Evolutionary conservation across 2,329 filamentous ascomycete species (phyloP), one percentile per base, ranked within the genome.

Genomic region (Penicillium sp.): DNA sequence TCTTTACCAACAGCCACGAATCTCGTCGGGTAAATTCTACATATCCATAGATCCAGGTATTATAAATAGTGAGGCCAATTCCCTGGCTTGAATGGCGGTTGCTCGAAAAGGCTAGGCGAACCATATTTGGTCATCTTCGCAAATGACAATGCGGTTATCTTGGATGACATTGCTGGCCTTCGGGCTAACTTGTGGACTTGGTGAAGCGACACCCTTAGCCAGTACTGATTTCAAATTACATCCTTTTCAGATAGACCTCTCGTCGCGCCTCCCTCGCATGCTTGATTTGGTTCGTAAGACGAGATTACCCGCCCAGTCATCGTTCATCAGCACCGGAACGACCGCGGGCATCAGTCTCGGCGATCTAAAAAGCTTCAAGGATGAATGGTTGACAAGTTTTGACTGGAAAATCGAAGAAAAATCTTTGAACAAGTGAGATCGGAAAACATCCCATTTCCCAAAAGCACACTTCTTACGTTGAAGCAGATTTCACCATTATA

Each of bases 401-500:
- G 38, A 40, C 18, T 40, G 38, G 38, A 40, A 40, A 18, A 40
- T 3, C 13, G 38, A 40, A 10, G n/a, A 40, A 18, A 40, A 40
- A 10, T 40, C 38, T 7, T 18, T 40, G 18, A 40, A 40, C 18
- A 40, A 40, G 38, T 40, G 18, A 18, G 38, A 16, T 40, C 18
- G 38, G 8, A 21, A 6, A 10, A 38, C 3, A 14, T 38, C 24
- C 3, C 24, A 38, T 5, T 38, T 38, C 3, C 5, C 34, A 38
- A 13, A 38, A 27, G 31, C 31, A 34, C 11, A 11, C 11, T 21
- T 21, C 38, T 40, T 40, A 40, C n/a, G n/a, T 9, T 18, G 5
- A 18, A 10, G 11, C 18, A 55, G 48, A 41, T 54, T 54, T 48
- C 24, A 24, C n/a, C 53, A 55, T 8, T 55, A 51, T 27, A 47